These are phyloP conservation scores for Curvularia verruculosa DNA, from an alignment of 2,329 filamentous ascomycete species.

Conservation along the genomic window DNA sequence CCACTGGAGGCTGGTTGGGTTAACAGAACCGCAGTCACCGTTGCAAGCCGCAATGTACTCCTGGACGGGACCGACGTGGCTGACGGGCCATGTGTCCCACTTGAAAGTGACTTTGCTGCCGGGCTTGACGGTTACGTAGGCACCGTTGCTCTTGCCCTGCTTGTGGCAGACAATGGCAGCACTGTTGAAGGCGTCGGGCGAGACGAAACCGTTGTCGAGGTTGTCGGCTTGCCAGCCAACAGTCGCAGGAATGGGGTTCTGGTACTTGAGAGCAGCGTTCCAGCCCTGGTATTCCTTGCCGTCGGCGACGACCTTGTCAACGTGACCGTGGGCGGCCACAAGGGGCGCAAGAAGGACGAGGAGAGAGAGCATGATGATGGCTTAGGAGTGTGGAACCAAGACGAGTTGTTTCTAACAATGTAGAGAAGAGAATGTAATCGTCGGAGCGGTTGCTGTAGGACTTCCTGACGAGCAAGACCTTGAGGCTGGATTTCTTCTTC, in stretches of 20 bases:
- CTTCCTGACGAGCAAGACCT: conserved; percentile 10
- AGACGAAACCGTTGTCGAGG: conserved; percentile 47
- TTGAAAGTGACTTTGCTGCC: conserved; percentile 42
- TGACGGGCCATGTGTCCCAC: conserved; percentile 37
- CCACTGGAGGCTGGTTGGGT: conserved; percentile 34
- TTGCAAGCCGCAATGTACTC: conserved; percentile 45
- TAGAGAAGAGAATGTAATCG: neutral
- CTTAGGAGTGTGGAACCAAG: neutral
- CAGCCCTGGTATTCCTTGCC: conserved; percentile 39
- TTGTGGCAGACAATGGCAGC: conserved; percentile 49
- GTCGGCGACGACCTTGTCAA: conserved; percentile 37
- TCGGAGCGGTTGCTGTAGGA: conserved; percentile 8
- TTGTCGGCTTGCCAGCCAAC: conserved; percentile 46
- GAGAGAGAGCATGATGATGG: conserved; percentile 20
- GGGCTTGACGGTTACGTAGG: conserved; percentile 41
- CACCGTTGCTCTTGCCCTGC: conserved; percentile 36
- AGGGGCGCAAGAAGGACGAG: conserved; percentile 29
- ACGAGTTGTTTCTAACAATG: neutral
- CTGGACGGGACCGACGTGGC: conserved; percentile 43
- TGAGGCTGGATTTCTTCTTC: conserved; percentile 11
- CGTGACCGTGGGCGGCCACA: conserved; percentile 41
- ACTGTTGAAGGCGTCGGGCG: conserved; percentile 32
- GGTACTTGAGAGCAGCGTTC: conserved; percentile 40
- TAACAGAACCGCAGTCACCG: conserved; percentile 33
- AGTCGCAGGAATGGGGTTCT: conserved; percentile 37